phyloP scores from a whole-genome alignment of 2,329 filamentous ascomycete species.

The Didymella glomerata region DNA sequence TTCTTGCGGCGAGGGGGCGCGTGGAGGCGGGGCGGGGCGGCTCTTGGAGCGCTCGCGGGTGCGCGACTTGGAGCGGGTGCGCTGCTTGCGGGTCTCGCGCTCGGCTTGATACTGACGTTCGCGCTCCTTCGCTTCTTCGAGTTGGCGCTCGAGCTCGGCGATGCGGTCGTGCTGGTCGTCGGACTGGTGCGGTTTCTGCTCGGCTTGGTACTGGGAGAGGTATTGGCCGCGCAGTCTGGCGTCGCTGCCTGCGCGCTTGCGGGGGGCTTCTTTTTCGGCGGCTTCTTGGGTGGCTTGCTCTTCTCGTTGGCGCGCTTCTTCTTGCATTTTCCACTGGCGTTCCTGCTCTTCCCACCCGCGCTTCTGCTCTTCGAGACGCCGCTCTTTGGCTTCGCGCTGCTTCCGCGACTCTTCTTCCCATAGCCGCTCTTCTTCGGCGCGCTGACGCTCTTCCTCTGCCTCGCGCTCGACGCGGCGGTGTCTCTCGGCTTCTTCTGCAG shows the following conservation, averaged over 20 bases:
- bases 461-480: slow-evolving; percentile 60
- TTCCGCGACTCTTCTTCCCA: slow-evolving; percentile 73
- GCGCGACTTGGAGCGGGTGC: slow-evolving; percentile 50
- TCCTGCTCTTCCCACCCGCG: slow-evolving; percentile 81
- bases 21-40: slow-evolving; percentile 46
- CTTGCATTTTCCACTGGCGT: slow-evolving; percentile 77
- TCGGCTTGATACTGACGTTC: slow-evolving; percentile 71
- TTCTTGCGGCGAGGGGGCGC: slow-evolving; percentile 55
- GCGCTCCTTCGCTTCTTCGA: slow-evolving; percentile 72
- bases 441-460: slow-evolving; percentile 69
- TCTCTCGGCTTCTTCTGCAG: slow-evolving; percentile 63
- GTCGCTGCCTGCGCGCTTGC: slow-evolving; percentile 68
- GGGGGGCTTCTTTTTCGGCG: slow-evolving; percentile 71
- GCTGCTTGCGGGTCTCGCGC: slow-evolving; percentile 60
- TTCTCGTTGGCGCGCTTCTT: slow-evolving; percentile 74
- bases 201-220: slow-evolving; percentile 84
- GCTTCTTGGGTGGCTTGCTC: slow-evolving; percentile 76
- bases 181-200: slow-evolving; percentile 60
- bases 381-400: slow-evolving; percentile 66
- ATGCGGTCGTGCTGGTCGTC: slow-evolving; percentile 69
- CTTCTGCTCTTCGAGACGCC: slow-evolving; percentile 72
- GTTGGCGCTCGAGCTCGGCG: slow-evolving; percentile 78
- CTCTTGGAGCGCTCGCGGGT: slow-evolving; percentile 48
- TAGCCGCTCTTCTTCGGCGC: slow-evolving; percentile 68
- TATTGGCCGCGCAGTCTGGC: slow-evolving; percentile 80